Percentiles rank a stretch among this genome's conserved stretches.
Conservation (phyloP, 2,329 filamentous ascomycete genomes). For the Fusarium mexicanum region DNA sequence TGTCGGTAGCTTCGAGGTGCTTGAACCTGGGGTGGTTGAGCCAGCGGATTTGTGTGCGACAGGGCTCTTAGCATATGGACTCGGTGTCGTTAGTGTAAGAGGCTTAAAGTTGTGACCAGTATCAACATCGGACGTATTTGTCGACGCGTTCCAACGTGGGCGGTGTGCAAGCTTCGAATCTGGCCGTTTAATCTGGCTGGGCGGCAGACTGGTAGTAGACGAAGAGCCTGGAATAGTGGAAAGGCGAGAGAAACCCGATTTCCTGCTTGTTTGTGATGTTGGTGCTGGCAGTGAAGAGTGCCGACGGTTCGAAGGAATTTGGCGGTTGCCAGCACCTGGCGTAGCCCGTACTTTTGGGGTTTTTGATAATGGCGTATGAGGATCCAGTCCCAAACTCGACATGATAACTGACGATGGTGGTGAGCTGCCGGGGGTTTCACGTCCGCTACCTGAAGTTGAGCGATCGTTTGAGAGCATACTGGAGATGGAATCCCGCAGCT, state of each 20-base stretch:
- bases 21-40: constrained; percentile 54
- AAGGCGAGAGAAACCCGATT: constrained; percentile 54
- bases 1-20: constrained; percentile 58
- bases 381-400: constrained; percentile 62
- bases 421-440: constrained; percentile 76
- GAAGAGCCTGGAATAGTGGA: constrained; percentile 61
- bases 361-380: constrained; percentile 56
- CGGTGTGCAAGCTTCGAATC: constrained; percentile 62
- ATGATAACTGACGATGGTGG: constrained; percentile 70
- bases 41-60: constrained; percentile 54
- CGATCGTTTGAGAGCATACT: constrained; percentile 88
- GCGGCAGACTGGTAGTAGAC: constrained; percentile 57
- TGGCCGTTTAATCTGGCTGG: constrained; percentile 54
- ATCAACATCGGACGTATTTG: constrained; percentile 70
- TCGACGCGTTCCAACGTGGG: constrained; percentile 78
- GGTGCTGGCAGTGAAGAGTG: constrained; percentile 61
- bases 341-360: constrained; percentile 59
- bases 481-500: constrained; percentile 90
- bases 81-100: constrained; percentile 67
- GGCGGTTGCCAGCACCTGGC: constrained; percentile 57
- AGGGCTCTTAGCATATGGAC: constrained; percentile 62
- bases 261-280: constrained; percentile 53
- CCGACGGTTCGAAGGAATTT: constrained; percentile 57
- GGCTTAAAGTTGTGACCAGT: constrained; percentile 76
- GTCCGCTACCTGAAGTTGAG: constrained; percentile 73